Evolutionary conservation across 257 asterid species (phyloP), one percentile per base, ranked within the genome.

Genomic region (Haberlea rhodopensis): DNA sequence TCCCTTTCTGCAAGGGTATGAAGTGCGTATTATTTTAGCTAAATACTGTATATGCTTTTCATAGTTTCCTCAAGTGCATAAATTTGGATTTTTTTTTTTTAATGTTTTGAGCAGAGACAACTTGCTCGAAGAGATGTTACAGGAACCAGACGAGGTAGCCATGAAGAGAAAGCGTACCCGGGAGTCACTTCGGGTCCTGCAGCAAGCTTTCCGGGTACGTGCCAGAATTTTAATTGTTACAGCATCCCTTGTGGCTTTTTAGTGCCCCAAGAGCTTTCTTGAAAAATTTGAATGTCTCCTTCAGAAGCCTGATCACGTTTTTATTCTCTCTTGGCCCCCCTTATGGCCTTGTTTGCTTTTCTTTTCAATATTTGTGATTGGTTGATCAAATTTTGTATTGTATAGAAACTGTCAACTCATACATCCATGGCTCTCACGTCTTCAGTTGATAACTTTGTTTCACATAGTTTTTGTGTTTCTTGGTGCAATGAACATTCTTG

Each of bases 111-210:
- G 58, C 84, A 94, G 99, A 73, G 99, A 94, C 72, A 83, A 87
- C 76, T 66, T 94, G 78, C 84, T 94, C 21, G 97, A 90, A 74
- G 99, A 94, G 73, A 83, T 90, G 90, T 67, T 94, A 76, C 97
- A 90, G 75, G 99, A 94, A 83, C 99, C 97, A 66, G 95, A 83
- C 63, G 99, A 90, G 83, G 75, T 94, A 69, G 82, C 97, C 31
- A 69, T 71, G 61, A 94, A 86, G 81, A 84, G 99, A 76, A 94
- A 94, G 78, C 96, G 90, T 56, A 84, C 96, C 37, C 84, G 95
- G 18, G 97, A 94, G 67, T 86, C 85, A 25, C 96, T 94, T 45
- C 82, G 86, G 34, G 85, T 84, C 75, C 90, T 90, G 61, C 99
- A 90, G 74, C 96, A 90, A 79, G 99, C 99, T 67, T 86, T 83